Conservation (phyloP, 2,329 filamentous ascomycete genomes). For the Lachnellula subtilissima region DNA sequence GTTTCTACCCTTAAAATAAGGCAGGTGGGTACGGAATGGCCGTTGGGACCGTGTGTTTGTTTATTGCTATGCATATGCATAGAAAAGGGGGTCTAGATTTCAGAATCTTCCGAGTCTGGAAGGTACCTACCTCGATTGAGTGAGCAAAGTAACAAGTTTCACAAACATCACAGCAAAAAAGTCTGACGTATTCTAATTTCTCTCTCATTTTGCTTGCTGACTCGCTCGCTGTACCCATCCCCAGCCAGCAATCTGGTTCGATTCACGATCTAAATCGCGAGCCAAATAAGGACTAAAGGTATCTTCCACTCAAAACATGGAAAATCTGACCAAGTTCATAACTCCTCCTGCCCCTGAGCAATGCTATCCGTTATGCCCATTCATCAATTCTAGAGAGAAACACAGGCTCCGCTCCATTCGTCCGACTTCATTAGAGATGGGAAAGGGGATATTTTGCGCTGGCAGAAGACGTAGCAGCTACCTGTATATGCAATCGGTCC, state of each 20-base stretch:
- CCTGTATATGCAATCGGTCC: background rate
- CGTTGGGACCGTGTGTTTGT: no score
- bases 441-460: background rate
- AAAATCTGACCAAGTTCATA: background rate
- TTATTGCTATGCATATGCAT: no score
- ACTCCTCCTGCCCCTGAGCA: conserved; percentile 22
- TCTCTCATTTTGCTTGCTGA: background rate
- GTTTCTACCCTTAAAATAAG: no score
- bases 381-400: background rate
- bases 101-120: no score
- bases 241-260: background rate
- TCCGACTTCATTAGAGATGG: background rate
- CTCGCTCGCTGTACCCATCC: background rate
- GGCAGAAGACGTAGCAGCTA: background rate
- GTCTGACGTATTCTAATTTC: background rate
- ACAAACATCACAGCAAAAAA: background rate
- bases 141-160: background rate
- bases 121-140: background rate
- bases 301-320: background rate
- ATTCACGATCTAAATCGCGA: no score
- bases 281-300: no score
- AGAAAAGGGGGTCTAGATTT: no score
- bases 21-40: no score
- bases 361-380: conserved; percentile 15
- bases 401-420: background rate